Base-by-base conservation (phyloP, 1,284 basidiomycete genomes). In the Boletus semigastroideus region DNA sequence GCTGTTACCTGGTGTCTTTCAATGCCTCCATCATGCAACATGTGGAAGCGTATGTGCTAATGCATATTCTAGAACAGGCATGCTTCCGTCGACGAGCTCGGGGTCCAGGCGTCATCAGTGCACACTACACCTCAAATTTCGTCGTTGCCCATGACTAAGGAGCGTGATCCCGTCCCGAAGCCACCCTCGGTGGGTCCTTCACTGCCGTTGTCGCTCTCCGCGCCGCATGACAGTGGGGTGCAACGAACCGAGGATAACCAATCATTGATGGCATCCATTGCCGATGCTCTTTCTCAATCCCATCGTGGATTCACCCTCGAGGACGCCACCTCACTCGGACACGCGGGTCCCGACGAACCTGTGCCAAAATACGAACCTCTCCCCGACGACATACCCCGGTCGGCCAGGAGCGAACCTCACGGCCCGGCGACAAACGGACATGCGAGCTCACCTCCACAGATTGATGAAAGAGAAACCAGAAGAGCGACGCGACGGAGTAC, bases 231-330 rank as follows among this genome's bases (percentile, higher is more conserved):
- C 20, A 43, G 25, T n/a, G 52, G 51, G 17, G 50, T 16, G 5
- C 37, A 31, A 40, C 48, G 36, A 37, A 57, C 55, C 0, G 66
- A 63, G 14, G 66, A 68, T 31, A 57, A 59, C 17, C 64, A 65
- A n/a, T 80, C 78, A 0, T 78, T 85, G 60, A 77, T 81, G 36
- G 72, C 73, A 13, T 79, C 80, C 31, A 73, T 84, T 25, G 75
- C 76, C 0, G 74, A 76, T 42, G 80, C 83, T 2, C 66, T 84
- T 3, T 72, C 68, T 20, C 53, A 63, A 22, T 55, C 58, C 2
- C 64, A 67, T 30, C 56, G 60, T 19, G 61, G 55, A 22, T 57
- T 64, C 42, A 54, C 64, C 19, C 51, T 68, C n/a, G 64, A 68
- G 22, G 63, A 59, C 25, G 52, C 63, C 13, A 54, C 55, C 11